Evolutionary conservation across 2,329 filamentous ascomycete species (phyloP).

Genomic region (Alternaria atra): DNA sequence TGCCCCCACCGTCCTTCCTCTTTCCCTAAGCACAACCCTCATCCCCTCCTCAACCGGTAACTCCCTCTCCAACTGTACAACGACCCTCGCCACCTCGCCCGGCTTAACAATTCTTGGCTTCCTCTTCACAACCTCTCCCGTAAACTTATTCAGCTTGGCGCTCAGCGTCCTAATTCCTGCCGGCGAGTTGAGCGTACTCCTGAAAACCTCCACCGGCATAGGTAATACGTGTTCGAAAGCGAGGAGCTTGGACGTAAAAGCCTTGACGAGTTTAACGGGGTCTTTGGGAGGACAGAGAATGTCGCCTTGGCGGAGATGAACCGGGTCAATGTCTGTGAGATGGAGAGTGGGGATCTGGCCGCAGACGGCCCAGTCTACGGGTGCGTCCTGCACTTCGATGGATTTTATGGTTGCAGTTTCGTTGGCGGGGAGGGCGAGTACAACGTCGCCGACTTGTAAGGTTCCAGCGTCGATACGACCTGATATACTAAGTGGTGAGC

Average conservation of each 20-base stretch:
- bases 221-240: slow-evolving; percentile 91
- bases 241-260: slow-evolving; percentile 82
- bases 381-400: slow-evolving; percentile 77
- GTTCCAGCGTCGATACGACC: slow-evolving; percentile 87
- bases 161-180: slow-evolving; percentile 77
- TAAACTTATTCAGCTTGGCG: slow-evolving; percentile 79
- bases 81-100: slow-evolving; percentile 77
- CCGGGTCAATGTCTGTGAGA: slow-evolving; percentile 82
- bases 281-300: slow-evolving; percentile 77
- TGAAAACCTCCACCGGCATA: slow-evolving; percentile 87
- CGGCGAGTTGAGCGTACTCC: slow-evolving; percentile 80
- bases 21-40: slow-evolving; percentile 80
- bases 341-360: slow-evolving; percentile 90
- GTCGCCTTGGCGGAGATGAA: slow-evolving; percentile 80
- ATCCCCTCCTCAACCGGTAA: slow-evolving; percentile 83
- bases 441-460: slow-evolving; percentile 81
- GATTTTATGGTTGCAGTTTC: slow-evolving; percentile 84
- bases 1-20: slow-evolving; percentile 86
- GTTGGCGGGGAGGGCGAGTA: slow-evolving; percentile 81
- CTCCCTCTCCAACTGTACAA: slow-evolving; percentile 75
- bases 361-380: slow-evolving; percentile 87
- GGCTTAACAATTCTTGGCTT: slow-evolving; percentile 85
- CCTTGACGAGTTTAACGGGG: slow-evolving; percentile 75
- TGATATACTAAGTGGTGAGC: slow-evolving; percentile 83
- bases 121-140: slow-evolving; percentile 79